Percentiles rank a stretch among this genome's conserved stretches.
Conservation (phyloP, 306 rosid genomes). For the Urtica urens region DNA sequence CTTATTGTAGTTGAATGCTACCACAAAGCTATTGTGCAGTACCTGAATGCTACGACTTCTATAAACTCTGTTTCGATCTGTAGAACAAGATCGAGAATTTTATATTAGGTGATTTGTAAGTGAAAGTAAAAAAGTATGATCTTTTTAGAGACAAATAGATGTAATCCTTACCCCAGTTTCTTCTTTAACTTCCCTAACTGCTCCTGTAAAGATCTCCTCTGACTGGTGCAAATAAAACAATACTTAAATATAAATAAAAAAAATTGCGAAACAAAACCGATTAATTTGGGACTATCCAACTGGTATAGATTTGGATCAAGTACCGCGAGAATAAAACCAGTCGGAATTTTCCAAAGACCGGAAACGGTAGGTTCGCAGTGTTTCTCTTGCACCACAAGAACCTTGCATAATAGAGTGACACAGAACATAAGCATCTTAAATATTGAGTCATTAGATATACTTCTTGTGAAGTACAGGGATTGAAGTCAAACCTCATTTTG, state of each 20-base stretch:
- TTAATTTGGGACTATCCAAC: not conserved
- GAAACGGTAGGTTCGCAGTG: conserved; percentile 42
- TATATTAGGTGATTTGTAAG: conserved; percentile 6
- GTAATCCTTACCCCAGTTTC: conserved; percentile 71
- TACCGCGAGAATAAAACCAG: conserved; percentile 93
- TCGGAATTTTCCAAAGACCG: conserved; percentile 93
- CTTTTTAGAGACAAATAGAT: conserved; percentile 5
- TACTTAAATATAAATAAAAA: no score
- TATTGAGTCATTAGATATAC: not conserved
- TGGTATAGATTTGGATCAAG: not conserved
- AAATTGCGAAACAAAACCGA: no score
- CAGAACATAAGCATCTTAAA: not conserved
- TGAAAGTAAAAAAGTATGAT: conserved; percentile 1
- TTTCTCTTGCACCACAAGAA: conserved; percentile 91
- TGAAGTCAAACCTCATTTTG: conserved; percentile 46
- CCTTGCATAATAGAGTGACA: no score
- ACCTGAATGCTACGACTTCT: conserved; percentile 97
- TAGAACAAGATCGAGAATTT: conserved; percentile 17
- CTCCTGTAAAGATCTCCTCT: conserved; percentile 89
- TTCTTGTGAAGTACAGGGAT: not conserved
- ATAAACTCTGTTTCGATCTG: conserved; percentile 85
- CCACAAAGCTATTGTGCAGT: no score
- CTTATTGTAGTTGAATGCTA: no score
- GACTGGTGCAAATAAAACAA: conserved; percentile 36
- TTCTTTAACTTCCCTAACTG: conserved; percentile 89